These are phyloP conservation scores for Allantophomopsis cytisporea DNA, from an alignment of 2,329 filamentous ascomycete genomes.

Conservation along the genomic window DNA sequence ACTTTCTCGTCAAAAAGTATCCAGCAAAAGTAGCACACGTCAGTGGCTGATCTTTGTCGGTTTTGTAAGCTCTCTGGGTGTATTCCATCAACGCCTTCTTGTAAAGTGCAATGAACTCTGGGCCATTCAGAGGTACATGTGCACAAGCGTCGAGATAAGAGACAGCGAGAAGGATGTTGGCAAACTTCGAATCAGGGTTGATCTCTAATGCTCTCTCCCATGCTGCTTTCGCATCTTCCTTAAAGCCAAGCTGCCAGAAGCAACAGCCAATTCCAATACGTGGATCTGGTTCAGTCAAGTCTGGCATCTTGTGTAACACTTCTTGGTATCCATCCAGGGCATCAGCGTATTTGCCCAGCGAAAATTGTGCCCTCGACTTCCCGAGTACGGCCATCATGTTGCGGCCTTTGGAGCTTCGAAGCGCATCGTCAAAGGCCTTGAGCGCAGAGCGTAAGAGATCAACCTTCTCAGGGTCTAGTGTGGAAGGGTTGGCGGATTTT, in stretches of 20 bases:
- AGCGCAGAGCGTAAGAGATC: constrained; percentile 75
- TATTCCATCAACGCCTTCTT: constrained; percentile 91
- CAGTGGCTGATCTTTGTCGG: constrained; percentile 81
- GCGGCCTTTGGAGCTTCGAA: constrained; percentile 68
- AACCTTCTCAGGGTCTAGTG: constrained; percentile 56
- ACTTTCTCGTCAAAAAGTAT: constrained; percentile 79
- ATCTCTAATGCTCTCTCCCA: constrained; percentile 84
- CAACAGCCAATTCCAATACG: constrained; percentile 93
- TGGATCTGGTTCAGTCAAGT: constrained; percentile 84
- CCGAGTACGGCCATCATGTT: constrained; percentile 92
- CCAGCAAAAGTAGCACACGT: constrained; percentile 82
- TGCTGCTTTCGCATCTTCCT: constrained; percentile 78
- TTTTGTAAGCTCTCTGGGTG: constrained; percentile 84
- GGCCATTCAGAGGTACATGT: constrained; percentile 68
- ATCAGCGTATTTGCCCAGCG: constrained; percentile 74
- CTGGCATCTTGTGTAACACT: constrained; percentile 72
- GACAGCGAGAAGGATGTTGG: constrained; percentile 78
- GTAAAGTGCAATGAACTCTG: constrained; percentile 74
- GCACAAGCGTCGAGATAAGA: constrained; percentile 84
- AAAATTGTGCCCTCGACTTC: constrained; percentile 75
- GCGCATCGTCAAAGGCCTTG: constrained; percentile 90
- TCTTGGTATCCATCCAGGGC: constrained; percentile 78
- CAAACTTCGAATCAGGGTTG: constrained; percentile 71
- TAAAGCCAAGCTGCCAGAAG: constrained; percentile 92
- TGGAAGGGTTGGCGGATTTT: constrained; percentile 46